Base-by-base conservation (phyloP, 768 basidiomycete genomes). In the Naganishia vaughanmartiniae region DNA sequence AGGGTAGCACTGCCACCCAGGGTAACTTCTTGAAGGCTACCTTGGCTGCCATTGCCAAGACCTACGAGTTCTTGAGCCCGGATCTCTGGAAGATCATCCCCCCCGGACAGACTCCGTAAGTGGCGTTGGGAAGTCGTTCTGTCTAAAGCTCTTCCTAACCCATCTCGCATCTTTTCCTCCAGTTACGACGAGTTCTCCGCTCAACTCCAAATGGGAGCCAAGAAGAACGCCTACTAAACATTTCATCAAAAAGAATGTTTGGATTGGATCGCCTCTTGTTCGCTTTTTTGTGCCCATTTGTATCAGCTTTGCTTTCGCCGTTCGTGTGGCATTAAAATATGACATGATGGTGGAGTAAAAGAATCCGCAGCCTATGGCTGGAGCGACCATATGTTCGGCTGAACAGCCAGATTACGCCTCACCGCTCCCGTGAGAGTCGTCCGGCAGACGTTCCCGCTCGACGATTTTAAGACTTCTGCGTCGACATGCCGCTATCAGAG, bases 1-100 rank as follows among this genome's bases (percentile, higher is more conserved):
- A 93, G 84, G 96, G 96, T 80, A 94, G 92, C 75, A 99, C 96
- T 55, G 93, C 95, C 31, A 99, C 96, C 71, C 81, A 82, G 76
- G 80, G 80, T 72, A 81, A 81, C 74, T 80, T 98, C 87, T 88
- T 96, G 84, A 96, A 97, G 84, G 94, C 93, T 67, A 94, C 93
- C 63, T 94, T 96, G 79, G 90, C 87, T 79, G 94, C 83, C 67
- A 92, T 99, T 83, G 92, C 96, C 76, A 93, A 93, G 88, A 96
- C 94, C 71, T 99, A 99, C 82, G 83, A 92, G 55, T 96, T 97
- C 92, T 89, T 98, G 73, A 96, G 95, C 51, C 96, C 96, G 70
- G 94, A 97, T 82, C 87, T 98, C 77, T 98, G 95, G 95, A 88
- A 89, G 80, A 91, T 95, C 81, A 95, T 95, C 81, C 88, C 92